phyloP scores from a whole-genome alignment of 2,329 filamentous ascomycete species.

The Penicillium corylophilum region DNA sequence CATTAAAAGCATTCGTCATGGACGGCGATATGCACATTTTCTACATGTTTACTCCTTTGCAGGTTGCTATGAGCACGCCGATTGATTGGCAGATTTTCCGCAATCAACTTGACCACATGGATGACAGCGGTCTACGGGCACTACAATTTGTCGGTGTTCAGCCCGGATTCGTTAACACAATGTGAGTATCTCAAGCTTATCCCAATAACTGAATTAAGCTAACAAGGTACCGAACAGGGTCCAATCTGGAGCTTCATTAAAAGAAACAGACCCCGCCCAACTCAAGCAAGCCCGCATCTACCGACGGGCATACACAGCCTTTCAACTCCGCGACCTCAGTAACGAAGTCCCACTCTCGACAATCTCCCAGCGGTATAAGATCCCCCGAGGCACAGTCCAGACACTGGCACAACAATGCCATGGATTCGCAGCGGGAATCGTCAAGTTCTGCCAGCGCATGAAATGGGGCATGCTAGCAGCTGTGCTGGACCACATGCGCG shows the following conservation, averaged over 20 bases:
- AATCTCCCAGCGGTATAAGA: slow-evolving; percentile 69
- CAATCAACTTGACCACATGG: slow-evolving; percentile 66
- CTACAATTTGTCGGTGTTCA: slow-evolving; percentile 68
- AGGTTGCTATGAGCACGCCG: slow-evolving; percentile 46
- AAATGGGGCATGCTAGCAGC: slow-evolving; percentile 71
- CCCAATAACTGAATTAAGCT: slow-evolving; percentile 4
- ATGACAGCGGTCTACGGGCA: slow-evolving; percentile 70
- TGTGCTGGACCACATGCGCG: slow-evolving; percentile 72
- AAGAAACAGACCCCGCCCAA: slow-evolving; percentile 62
- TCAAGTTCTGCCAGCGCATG: slow-evolving; percentile 78
- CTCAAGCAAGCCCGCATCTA: slow-evolving; percentile 64
- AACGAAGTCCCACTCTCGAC: slow-evolving; percentile 71
- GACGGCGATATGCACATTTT: slow-evolving; percentile 78
- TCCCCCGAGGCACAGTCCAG: slow-evolving; percentile 69
- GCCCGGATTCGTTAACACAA: slow-evolving; percentile 63
- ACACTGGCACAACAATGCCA: slow-evolving; percentile 72
- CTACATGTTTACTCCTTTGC: slow-evolving; percentile 74
- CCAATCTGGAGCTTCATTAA: slow-evolving; percentile 61
- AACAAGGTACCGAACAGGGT: slow-evolving; percentile 51
- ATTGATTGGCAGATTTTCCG: slow-evolving; percentile 74
- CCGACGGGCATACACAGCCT: slow-evolving; percentile 69
- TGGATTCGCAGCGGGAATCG: slow-evolving; percentile 75
- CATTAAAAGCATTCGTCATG: slow-evolving; percentile 72
- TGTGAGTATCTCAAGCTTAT: slow-evolving; percentile 49
- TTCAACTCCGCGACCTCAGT: slow-evolving; percentile 75